Percentiles rank a stretch among this genome's conserved stretches.
Evolutionary conservation across 352 stramenopile species (phyloP).

Genomic region (Globisporangium nodosum): DNA sequence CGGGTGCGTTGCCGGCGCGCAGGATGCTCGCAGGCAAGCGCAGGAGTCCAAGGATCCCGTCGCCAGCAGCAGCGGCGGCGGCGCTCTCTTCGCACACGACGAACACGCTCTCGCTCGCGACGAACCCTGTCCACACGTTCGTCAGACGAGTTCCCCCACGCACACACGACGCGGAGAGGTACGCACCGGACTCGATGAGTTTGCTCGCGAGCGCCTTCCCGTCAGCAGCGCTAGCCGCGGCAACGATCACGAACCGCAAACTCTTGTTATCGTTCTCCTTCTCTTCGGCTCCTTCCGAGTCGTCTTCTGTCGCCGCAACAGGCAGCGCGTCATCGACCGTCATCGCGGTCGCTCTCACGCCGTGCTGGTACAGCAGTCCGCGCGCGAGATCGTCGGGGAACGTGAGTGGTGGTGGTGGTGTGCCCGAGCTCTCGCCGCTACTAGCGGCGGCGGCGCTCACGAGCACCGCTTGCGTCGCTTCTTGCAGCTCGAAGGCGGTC

Average conservation of each 20-base stretch:
- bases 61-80: not conserved
- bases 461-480: not conserved
- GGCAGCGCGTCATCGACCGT: not conserved
- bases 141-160: too few species aligned
- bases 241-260: slow-evolving; percentile 21
- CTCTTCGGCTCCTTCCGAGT: not conserved
- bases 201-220: slow-evolving; percentile 6
- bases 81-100: slow-evolving; percentile 38
- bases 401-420: not conserved
- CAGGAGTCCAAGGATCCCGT: not conserved
- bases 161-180: too few species aligned
- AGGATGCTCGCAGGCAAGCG: too few species aligned
- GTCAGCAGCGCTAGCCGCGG: slow-evolving; percentile 13
- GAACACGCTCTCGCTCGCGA: slow-evolving; percentile 13
- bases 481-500: not conserved
- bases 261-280: not conserved
- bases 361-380: slow-evolving; percentile 29
- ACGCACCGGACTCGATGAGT: slow-evolving; percentile 22
- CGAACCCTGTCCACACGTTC: slow-evolving; percentile 10
- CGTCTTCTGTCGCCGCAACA: not conserved
- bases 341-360: slow-evolving; percentile 21
- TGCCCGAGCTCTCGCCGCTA: not conserved
- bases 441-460: not conserved
- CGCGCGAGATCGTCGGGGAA: slow-evolving; percentile 3
- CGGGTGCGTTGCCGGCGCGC: not conserved